phyloP scores from a whole-genome alignment of 345 rosid genomes.

The Viola odorata region DNA sequence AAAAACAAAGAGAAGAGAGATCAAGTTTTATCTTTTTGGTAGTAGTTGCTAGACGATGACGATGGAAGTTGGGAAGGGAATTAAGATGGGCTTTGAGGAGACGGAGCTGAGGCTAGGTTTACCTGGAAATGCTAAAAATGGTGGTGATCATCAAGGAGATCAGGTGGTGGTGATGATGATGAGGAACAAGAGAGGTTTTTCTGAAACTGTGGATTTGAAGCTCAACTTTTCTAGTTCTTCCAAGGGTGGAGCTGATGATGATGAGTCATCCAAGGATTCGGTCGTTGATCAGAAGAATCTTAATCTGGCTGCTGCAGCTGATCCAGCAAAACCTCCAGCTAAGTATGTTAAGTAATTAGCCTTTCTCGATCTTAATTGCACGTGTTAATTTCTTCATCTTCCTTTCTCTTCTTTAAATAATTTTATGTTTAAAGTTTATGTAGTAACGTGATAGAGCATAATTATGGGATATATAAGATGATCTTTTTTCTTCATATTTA shows the following conservation, averaged over 20 bases:
- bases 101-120: constrained; percentile 82
- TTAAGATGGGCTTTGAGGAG: constrained; percentile 48
- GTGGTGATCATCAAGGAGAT: constrained; percentile 22
- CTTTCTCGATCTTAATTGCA: neutral
- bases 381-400: neutral
- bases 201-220: constrained; percentile 70
- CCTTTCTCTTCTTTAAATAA: no score
- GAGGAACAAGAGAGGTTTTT: constrained; percentile 61
- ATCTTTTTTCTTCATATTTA: no score
- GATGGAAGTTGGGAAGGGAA: constrained; percentile 28
- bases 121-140: constrained; percentile 56
- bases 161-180: constrained; percentile 7
- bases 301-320: constrained; percentile 33
- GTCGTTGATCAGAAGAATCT: constrained; percentile 11
- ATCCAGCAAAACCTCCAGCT: constrained; percentile 71
- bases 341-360: constrained; percentile 33
- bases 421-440: no score
- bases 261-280: constrained; percentile 6
- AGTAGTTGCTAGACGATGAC: constrained; percentile 11
- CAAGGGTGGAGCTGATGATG: constrained; percentile 17
- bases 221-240: constrained; percentile 47
- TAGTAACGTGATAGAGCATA: no score
- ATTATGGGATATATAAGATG: no score
- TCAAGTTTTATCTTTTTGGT: no score
- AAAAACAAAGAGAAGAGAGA: neutral